phyloP scores from a whole-genome alignment of 257 asterid genomes.

The Fraxinus anomala region DNA sequence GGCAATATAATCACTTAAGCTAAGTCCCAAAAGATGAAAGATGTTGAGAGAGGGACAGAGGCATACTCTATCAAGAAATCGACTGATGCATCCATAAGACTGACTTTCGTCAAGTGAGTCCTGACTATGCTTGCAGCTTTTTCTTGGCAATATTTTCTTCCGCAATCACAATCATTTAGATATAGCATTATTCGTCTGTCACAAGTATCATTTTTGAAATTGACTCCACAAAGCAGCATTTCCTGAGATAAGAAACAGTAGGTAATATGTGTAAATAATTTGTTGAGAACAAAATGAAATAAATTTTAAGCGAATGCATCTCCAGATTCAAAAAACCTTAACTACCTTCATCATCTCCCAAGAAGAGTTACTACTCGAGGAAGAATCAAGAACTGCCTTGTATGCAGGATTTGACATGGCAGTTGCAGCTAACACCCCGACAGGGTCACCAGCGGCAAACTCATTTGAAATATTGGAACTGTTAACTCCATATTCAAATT shows the following conservation, averaged over 20 bases:
- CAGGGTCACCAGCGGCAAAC: constrained; percentile 97
- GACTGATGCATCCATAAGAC: constrained; percentile 68
- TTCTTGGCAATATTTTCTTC: constrained; percentile 77
- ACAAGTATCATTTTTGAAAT: constrained; percentile 70
- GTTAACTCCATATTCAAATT: constrained; percentile 80
- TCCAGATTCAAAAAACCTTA: constrained; percentile 15
- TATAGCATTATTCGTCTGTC: constrained; percentile 77
- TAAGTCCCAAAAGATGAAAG: not conserved
- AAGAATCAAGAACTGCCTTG: constrained; percentile 98
- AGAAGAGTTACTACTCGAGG: constrained; percentile 91
- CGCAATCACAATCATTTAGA: constrained; percentile 74
- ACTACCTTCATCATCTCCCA: constrained; percentile 99
- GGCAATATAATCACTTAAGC: not conserved
- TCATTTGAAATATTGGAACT: constrained; percentile 55
- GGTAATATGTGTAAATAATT: constrained; percentile 10
- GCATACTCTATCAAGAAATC: constrained; percentile 90
- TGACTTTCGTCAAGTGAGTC: constrained; percentile 78
- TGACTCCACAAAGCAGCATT: constrained; percentile 79
- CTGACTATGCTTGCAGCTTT: constrained; percentile 60
- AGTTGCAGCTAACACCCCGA: constrained; percentile 97
- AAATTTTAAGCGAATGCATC: constrained; percentile 13
- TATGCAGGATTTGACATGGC: constrained; percentile 99
- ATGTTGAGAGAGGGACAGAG: constrained; percentile 20
- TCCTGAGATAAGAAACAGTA: constrained; percentile 58
- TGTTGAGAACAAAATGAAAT: not conserved